A percentile compares a stretch with the other conserved stretches of the same genome.
These are phyloP conservation scores for Ophiostoma sp. DNA, from an alignment of 2,329 filamentous ascomycete species.

Conservation along the genomic window DNA sequence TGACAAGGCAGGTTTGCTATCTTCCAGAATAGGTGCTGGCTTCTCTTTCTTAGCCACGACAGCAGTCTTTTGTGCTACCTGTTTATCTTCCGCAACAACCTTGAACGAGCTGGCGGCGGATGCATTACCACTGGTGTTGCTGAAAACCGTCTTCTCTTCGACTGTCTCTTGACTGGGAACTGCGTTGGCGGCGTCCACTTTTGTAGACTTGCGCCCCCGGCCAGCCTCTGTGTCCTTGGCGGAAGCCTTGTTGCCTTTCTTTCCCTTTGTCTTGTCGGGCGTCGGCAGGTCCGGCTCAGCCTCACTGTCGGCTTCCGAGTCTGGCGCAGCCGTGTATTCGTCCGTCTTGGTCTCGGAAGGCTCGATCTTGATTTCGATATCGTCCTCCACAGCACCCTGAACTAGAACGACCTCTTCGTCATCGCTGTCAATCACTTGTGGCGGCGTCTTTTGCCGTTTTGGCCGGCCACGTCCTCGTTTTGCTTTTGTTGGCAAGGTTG, in stretches of 20 bases:
- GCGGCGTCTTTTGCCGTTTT: slow-evolving; percentile 19
- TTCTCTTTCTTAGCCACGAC: neutral
- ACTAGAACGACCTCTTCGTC: neutral
- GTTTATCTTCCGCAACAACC: neutral
- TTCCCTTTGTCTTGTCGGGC: neutral
- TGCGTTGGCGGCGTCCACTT: neutral
- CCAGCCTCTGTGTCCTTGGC: neutral
- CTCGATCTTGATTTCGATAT: neutral
- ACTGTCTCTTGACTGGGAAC: neutral
- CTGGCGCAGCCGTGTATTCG: neutral
- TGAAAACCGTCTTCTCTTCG: neutral
- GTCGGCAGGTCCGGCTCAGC: neutral
- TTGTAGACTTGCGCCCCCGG: neutral
- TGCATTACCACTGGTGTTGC: slow-evolving; percentile 21
- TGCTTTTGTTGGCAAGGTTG: neutral
- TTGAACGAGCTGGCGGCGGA: neutral
- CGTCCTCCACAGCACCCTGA: neutral
- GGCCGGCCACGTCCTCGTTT: slow-evolving; percentile 19
- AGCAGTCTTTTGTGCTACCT: slow-evolving; percentile 24
- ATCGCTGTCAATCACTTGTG: neutral
- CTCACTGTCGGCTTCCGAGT: neutral
- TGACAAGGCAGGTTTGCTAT: neutral
- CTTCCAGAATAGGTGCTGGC: neutral
- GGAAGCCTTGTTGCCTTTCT: neutral
- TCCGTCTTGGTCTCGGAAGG: neutral